Percentiles rank a stretch among this genome's conserved stretches.
phyloP scores from a whole-genome alignment of 805 yeast genomes.

The Gaillardinia entomophila region DNA sequence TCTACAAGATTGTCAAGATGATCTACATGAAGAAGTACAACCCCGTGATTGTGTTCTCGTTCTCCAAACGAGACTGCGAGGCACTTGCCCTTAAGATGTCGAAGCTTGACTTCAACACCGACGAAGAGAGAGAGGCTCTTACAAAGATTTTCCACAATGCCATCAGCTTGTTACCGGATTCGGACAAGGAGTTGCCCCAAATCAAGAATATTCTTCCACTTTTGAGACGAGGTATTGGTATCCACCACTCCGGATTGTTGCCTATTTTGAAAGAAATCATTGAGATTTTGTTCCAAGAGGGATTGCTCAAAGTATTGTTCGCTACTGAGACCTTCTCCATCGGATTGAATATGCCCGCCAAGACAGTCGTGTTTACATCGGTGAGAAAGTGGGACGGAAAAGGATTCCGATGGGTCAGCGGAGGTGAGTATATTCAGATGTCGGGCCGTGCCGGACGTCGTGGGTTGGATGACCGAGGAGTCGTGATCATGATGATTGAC shows the following conservation, averaged over 20 bases:
- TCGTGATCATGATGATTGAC: constrained; percentile 98
- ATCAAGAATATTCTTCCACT: constrained; percentile 87
- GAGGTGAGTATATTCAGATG: constrained; percentile 99
- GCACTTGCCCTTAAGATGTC: constrained; percentile 92
- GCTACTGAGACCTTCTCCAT: constrained; percentile 98
- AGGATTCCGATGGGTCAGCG: constrained; percentile 97
- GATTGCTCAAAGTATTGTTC: constrained; percentile 85
- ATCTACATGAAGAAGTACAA: constrained; percentile 94
- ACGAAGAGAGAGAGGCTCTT: constrained; percentile 88
- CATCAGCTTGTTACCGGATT: constrained; percentile 77
- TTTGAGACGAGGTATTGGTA: constrained; percentile 92
- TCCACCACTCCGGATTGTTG: constrained; percentile 93
- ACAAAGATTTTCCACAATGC: constrained; percentile 90
- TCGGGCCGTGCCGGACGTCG: constrained; percentile 99
- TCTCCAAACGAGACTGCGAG: constrained; percentile 95
- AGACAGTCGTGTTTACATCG: constrained; percentile 95
- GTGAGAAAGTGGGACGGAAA: constrained; percentile 98
- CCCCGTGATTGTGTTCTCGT: constrained; percentile 98
- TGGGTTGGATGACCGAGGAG: constrained; percentile 98
- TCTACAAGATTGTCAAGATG: constrained; percentile 95
- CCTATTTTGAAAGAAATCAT: constrained; percentile 93
- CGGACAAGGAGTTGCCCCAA: constrained; percentile 90
- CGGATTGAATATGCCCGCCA: constrained; percentile 99
- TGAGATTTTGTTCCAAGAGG: constrained; percentile 95
- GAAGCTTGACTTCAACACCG: constrained; percentile 87